These are phyloP conservation scores for Psilocybe sp. DNA, from an alignment of 768 basidiomycete genomes.

Conservation along the genomic window DNA sequence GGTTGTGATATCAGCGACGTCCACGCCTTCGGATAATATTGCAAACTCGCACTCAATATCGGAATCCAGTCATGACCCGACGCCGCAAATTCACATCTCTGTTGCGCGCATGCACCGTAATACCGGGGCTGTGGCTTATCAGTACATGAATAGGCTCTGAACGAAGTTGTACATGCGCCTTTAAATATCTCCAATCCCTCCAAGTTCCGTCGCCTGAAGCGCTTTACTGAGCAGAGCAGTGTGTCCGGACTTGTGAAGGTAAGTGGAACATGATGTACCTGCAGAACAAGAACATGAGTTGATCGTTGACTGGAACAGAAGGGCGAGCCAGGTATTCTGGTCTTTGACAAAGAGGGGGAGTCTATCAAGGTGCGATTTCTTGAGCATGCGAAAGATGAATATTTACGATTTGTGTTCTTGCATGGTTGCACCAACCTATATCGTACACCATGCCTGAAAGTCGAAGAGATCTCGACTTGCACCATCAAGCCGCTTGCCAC, in stretches of 20 bases:
- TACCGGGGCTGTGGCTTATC: slow-evolving; percentile 5
- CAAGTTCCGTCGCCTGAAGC: slow-evolving; percentile 40
- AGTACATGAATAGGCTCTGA: neutral
- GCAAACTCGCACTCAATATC: neutral
- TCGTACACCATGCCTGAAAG: slow-evolving; percentile 10
- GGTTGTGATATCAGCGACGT: no score
- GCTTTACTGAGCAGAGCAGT: slow-evolving; percentile 29
- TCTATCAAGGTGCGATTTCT: slow-evolving; percentile 35
- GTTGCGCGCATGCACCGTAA: slow-evolving; percentile 43
- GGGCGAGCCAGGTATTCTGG: slow-evolving; percentile 40
- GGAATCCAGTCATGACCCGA: neutral
- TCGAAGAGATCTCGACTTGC: slow-evolving; percentile 41
- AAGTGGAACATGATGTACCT: neutral
- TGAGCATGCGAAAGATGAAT: slow-evolving; percentile 35
- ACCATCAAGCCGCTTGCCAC: slow-evolving; percentile 28
- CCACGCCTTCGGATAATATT: no score
- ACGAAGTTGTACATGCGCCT: neutral
- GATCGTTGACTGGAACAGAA: slow-evolving; percentile 19
- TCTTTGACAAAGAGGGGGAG: slow-evolving; percentile 35
- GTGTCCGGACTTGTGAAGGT: slow-evolving; percentile 43
- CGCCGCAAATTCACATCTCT: slow-evolving; percentile 26
- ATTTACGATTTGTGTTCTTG: no score
- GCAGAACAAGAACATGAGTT: neutral
- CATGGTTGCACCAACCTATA: no score
- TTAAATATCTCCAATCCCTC: slow-evolving; percentile 36